Evolutionary conservation across 768 basidiomycete species (phyloP), one percentile per base, ranked within the genome.

Genomic region (Tubosaeta brunneosetosa): DNA sequence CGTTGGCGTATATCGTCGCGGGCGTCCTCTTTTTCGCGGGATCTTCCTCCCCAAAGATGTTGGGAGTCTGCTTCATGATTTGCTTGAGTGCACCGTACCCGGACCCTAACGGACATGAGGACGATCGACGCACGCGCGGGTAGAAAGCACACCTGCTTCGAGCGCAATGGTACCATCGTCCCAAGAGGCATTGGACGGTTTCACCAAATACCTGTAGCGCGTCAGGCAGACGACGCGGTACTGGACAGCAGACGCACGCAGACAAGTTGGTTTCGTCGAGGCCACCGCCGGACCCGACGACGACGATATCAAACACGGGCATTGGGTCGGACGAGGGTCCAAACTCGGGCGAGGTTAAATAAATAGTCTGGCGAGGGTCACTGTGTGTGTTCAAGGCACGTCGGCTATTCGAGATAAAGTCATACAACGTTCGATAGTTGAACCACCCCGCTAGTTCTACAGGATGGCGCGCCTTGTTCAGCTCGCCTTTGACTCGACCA

Each of bases 191-290:
- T 74, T 66, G 57, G 69, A 73, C 8, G 88, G 79, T 65, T 97
- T 98, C 66, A 97, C 69, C 47, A 97, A 74, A 74, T 95, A 98
- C n/a, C 93, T 94, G 61, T 14, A 53, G 53, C 58, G 55, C 19
- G 60, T 57, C 53, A 40, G 45, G 32, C 42, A 49, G 57, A 47
- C 36, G 26, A 40, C 17, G 40, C 7, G 34, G 44, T 9, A 22
- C 1, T 25, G 37, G 16, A 17, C 31, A 2, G 3, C 6, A 37
- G 42, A 78, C 85, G 59, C 66, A 92, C 93, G 83, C 86, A 26
- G 89, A 91, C 56, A 97, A 71, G 72, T 97, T 90, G 22, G 85
- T 86, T 70, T 97, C 94, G 60, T 86, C 79, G 8, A 91, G 92
- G 45, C 94, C 94, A 42, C 94, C 94, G 51, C 93, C 91, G 60